These are phyloP conservation scores for Rhizoctonia solani DNA, from an alignment of 1,284 basidiomycete genomes.

Conservation along the genomic window DNA sequence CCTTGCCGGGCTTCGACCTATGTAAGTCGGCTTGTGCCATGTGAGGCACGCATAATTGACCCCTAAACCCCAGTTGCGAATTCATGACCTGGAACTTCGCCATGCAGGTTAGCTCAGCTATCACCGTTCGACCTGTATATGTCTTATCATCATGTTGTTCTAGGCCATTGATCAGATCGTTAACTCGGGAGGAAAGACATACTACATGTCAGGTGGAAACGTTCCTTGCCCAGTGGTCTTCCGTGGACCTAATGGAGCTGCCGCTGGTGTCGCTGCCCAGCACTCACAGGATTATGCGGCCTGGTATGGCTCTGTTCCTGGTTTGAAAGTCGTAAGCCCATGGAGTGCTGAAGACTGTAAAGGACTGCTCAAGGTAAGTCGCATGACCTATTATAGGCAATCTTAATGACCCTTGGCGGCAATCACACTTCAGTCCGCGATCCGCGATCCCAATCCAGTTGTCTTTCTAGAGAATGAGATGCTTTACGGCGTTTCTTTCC, in stretches of 20 bases:
- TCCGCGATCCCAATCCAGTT: slow-evolving; percentile 97
- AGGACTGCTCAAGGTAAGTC: slow-evolving; percentile 87
- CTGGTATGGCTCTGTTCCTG: slow-evolving; percentile 97
- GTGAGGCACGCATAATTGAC: slow-evolving; percentile 36
- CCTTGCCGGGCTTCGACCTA: slow-evolving; percentile 89
- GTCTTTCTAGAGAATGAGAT: slow-evolving; percentile 99
- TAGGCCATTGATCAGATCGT: slow-evolving; percentile 99
- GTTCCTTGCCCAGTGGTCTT: slow-evolving; percentile 98
- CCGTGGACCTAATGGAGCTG: slow-evolving; percentile 99
- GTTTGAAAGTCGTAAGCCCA: slow-evolving; percentile 96
- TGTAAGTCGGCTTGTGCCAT: slow-evolving; percentile 55
- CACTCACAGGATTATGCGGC: slow-evolving; percentile 91
- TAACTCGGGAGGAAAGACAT: slow-evolving; percentile 99
- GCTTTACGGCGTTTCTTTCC: slow-evolving; percentile 96
- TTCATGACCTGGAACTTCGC: slow-evolving; percentile 99
- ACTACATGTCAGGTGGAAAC: slow-evolving; percentile 99
- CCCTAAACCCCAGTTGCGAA: slow-evolving; percentile 72
- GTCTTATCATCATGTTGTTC: slow-evolving; percentile 39
- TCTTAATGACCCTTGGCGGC: not conserved
- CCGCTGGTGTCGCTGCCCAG: slow-evolving; percentile 92
- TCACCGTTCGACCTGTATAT: slow-evolving; percentile 35
- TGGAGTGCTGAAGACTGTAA: slow-evolving; percentile 99
- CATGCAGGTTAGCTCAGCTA: slow-evolving; percentile 62
- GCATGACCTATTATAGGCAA: too few species aligned
- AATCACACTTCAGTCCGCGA: slow-evolving; percentile 68